These are phyloP conservation scores for Tolypocladium amazonense DNA, from an alignment of 2,329 filamentous ascomycete species.

Conservation along the genomic window DNA sequence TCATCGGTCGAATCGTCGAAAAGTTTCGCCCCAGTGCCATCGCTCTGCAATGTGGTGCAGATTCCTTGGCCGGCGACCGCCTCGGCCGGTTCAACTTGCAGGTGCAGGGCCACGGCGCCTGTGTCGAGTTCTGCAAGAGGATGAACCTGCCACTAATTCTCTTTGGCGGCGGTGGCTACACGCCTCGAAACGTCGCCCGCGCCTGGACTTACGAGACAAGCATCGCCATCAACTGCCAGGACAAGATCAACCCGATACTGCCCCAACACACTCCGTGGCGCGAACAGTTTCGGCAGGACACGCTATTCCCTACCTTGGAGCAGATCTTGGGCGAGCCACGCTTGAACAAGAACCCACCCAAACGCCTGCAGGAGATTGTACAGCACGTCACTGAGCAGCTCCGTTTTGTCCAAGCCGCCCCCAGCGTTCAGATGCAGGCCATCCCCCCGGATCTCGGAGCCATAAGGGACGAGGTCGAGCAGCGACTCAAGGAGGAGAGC, in stretches of 20 bases:
- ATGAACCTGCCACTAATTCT: slow-evolving; percentile 75
- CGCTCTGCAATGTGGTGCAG: slow-evolving; percentile 89
- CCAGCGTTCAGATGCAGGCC: slow-evolving; percentile 74
- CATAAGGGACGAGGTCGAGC: slow-evolving; percentile 59
- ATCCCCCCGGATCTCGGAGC: slow-evolving; percentile 68
- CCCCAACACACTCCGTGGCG: slow-evolving; percentile 76
- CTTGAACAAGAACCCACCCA: slow-evolving; percentile 69
- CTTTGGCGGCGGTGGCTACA: slow-evolving; percentile 92
- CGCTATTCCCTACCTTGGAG: slow-evolving; percentile 78
- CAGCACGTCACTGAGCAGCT: slow-evolving; percentile 76
- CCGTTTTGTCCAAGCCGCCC: slow-evolving; percentile 72
- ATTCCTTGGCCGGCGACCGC: slow-evolving; percentile 86
- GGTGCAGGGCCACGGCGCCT: slow-evolving; percentile 86
- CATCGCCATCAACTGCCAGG: slow-evolving; percentile 68
- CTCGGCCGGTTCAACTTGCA: slow-evolving; percentile 95
- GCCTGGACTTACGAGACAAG: slow-evolving; percentile 96
- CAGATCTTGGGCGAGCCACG: slow-evolving; percentile 55
- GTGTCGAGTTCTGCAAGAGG: slow-evolving; percentile 79
- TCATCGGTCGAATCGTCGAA: slow-evolving; percentile 69
- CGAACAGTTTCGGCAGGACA: slow-evolving; percentile 79
- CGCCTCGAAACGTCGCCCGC: slow-evolving; percentile 87
- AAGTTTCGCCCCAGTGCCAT: slow-evolving; percentile 85
- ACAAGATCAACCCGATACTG: slow-evolving; percentile 60
- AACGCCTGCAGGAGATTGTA: slow-evolving; percentile 66
- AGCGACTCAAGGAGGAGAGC: slow-evolving; percentile 52